Evolutionary conservation across 2,329 filamentous ascomycete species (phyloP).

Genomic region (Fusarium circinatum): DNA sequence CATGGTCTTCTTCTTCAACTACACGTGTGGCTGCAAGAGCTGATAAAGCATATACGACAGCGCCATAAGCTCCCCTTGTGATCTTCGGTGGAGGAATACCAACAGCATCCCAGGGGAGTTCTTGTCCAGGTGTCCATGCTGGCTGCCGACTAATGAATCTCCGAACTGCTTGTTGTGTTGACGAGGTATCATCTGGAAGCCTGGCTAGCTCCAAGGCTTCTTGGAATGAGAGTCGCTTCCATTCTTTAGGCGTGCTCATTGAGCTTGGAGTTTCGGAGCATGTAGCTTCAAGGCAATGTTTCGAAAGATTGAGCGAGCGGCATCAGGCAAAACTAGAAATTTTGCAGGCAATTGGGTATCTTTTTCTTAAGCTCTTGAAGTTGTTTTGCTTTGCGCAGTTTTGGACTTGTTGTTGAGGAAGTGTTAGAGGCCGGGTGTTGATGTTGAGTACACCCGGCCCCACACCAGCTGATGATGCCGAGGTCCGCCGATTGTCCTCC

Average conservation of each 20-base stretch:
- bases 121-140: slow-evolving; percentile 47
- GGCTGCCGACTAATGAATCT: slow-evolving; percentile 48
- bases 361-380: no score
- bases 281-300: neutral
- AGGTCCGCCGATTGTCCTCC: slow-evolving; percentile 15
- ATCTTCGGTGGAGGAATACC: slow-evolving; percentile 23
- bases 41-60: slow-evolving; percentile 52
- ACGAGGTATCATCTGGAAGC: slow-evolving; percentile 31
- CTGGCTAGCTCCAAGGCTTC: slow-evolving; percentile 45
- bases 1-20: slow-evolving; percentile 47
- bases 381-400: neutral
- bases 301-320: no score
- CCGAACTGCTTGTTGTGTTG: slow-evolving; percentile 14
- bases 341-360: no score
- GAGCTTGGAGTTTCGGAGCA: neutral
- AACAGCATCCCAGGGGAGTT: slow-evolving; percentile 45
- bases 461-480: slow-evolving; percentile 20
- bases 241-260: slow-evolving; percentile 27
- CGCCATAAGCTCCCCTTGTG: slow-evolving; percentile 49
- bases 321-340: neutral
- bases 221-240: slow-evolving; percentile 44
- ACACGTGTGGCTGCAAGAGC: slow-evolving; percentile 50
- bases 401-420: neutral
- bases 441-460: neutral
- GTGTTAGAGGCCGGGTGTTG: neutral